Evolutionary conservation across 176 grass and related monocot species (phyloP), one percentile per base, ranked within the genome.

Genomic region (Zizania latifolia): DNA sequence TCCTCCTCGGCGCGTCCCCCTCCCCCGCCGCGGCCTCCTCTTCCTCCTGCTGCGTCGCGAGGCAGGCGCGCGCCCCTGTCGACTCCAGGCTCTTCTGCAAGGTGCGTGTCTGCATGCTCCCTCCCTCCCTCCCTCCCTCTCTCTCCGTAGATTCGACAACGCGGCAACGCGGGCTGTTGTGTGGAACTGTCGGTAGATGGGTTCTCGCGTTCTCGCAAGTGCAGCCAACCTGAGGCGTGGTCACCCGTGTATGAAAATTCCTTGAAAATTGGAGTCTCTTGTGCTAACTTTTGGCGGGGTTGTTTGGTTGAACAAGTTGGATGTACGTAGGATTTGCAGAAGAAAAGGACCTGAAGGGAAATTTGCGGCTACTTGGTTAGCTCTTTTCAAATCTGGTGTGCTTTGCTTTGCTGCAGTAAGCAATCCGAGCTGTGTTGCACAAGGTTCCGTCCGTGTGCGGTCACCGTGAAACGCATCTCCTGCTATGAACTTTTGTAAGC

Each of bases 1-100:
- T 72, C 24, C 67, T 78, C 59, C 60, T 73, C 79, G 67, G 51
- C 74, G 83, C 85, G 13, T 58, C 50, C 5, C 59, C 72, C 58
- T 35, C 77, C 27, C 3, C 56, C 23, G 22, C 54, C 54, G 35
- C 63, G 27, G 27, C 73, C 57, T 58, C 80, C 0, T 35, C 71
- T 21, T 65, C 65, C 6, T 66, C 58, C 31, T 48, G 45, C 39
- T 58, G 30, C 74, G 57, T 33, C 79, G 12, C 19, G 79, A 78
- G 68, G 68, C 74, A n/a, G n/a, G n/a, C 60, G 50, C 79, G 79
- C 54, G 16, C 64, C 31, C 30, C 32, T 8, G 15, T 15, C 64
- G 64, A 53, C 12, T 12, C 38, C 40, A 58, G 79, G 39, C 50
- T 72, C 74, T 44, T 67, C 68, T 72, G 79, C 85, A 87, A 87